These are phyloP conservation scores for Pythium rishiriense DNA, from an alignment of 352 stramenopile genomes.

Conservation along the genomic window DNA sequence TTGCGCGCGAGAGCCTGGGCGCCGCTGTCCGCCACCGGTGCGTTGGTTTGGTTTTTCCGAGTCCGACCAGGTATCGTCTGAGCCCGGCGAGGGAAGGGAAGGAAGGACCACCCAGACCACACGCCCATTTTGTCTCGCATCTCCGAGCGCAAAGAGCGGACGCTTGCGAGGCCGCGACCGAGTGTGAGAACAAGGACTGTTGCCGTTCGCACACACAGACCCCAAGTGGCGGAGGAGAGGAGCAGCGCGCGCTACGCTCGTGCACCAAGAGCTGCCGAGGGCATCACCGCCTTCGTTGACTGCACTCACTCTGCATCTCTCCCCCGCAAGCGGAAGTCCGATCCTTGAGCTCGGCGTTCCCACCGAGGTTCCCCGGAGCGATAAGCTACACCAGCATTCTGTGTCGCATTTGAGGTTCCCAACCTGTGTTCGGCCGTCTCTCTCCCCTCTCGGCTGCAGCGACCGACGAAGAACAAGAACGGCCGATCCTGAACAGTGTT, in stretches of 20 bases:
- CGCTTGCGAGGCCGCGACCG: slow-evolving; percentile 8
- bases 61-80: slow-evolving; percentile 4
- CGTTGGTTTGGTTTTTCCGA: background rate
- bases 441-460: background rate
- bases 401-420: background rate
- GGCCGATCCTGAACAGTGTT: background rate
- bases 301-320: slow-evolving; percentile 23
- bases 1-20: background rate
- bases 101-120: slow-evolving; percentile 4
- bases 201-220: slow-evolving; percentile 14
- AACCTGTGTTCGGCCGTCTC: background rate
- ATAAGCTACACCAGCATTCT: background rate
- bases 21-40: background rate
- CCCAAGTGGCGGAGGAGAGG: slow-evolving; percentile 2
- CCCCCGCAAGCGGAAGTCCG: slow-evolving; percentile 9
- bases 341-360: slow-evolving; percentile 5
- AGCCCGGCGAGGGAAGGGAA: background rate
- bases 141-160: slow-evolving; percentile 24
- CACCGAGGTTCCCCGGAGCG: background rate
- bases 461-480: background rate
- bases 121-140: slow-evolving; percentile 26
- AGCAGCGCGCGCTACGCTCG: slow-evolving; percentile 12
- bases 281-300: slow-evolving; percentile 15
- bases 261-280: slow-evolving; percentile 23
- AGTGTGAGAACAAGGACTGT: background rate